A percentile compares a stretch with the other conserved stretches of the same genome.
Conservation (phyloP, 202 grass and related monocot genomes). For the Digitaria exilis region DNA sequence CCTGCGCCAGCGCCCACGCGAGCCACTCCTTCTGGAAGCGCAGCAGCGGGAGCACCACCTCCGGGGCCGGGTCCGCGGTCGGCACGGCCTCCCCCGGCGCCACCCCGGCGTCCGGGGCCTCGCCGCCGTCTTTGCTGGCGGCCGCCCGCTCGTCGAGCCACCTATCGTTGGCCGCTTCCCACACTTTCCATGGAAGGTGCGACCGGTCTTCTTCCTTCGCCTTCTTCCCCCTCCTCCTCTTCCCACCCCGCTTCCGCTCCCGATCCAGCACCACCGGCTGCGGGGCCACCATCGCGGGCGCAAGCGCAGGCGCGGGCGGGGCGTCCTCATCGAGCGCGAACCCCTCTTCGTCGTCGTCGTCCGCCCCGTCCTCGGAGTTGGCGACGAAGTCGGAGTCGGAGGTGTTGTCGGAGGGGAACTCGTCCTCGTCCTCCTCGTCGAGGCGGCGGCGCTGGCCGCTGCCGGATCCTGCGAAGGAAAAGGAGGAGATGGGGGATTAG, state of each 20-base stretch:
- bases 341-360: slow-evolving; percentile 29
- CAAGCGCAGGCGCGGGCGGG: not conserved
- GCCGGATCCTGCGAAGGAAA: slow-evolving; percentile 29
- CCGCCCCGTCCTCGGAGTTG: not conserved
- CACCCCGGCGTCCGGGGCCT: not conserved
- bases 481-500: not conserved
- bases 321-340: slow-evolving; percentile 36
- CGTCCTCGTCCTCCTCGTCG: not conserved
- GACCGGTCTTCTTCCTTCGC: not conserved
- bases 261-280: not conserved
- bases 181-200: slow-evolving; percentile 61
- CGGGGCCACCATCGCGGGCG: not conserved
- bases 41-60: slow-evolving; percentile 65
- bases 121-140: not conserved
- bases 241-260: not conserved
- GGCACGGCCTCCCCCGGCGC: not conserved
- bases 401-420: slow-evolving; percentile 27
- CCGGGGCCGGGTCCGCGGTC: slow-evolving; percentile 54
- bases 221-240: slow-evolving; percentile 34
- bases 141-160: slow-evolving; percentile 51
- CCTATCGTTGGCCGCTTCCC: slow-evolving; percentile 57
- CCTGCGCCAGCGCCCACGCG: slow-evolving; percentile 79
- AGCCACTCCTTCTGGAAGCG: slow-evolving; percentile 99
- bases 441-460: slow-evolving; percentile 28
- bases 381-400: slow-evolving; percentile 50